A percentile compares a stretch with the other conserved stretches of the same genome.
Evolutionary conservation across 2,329 filamentous ascomycete genomes (phyloP).

Genomic region (Fusarium sambucinum): DNA sequence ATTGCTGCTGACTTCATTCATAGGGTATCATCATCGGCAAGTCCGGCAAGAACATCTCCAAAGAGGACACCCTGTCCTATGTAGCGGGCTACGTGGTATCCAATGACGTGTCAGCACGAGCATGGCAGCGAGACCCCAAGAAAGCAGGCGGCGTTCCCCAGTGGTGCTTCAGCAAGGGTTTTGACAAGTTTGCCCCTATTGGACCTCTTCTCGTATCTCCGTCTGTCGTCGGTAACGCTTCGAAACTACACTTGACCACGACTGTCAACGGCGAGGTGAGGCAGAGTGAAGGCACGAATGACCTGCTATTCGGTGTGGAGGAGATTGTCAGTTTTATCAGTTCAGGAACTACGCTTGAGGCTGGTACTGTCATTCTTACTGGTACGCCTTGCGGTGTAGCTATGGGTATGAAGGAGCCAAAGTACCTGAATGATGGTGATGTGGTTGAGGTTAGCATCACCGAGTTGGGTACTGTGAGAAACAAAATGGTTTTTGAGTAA

Average conservation of each 20-base stretch:
- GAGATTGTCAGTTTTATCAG: constrained; percentile 61
- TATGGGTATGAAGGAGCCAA: constrained; percentile 59
- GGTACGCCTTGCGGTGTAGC: constrained; percentile 63
- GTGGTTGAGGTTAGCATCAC: constrained; percentile 59
- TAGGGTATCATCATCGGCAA: constrained; percentile 65
- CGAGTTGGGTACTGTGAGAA: constrained; percentile 50
- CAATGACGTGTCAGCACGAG: constrained; percentile 68
- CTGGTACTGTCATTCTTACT: constrained; percentile 64
- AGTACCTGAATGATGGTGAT: constrained; percentile 58
- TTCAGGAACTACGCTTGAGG: constrained; percentile 62
- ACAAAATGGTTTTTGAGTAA: constrained; percentile 56
- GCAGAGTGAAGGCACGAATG: constrained; percentile 61
- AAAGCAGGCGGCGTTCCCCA: constrained; percentile 58
- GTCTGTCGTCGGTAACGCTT: constrained; percentile 47
- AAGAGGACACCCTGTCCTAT: constrained; percentile 58
- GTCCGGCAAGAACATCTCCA: constrained; percentile 63
- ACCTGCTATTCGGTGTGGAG: constrained; percentile 64
- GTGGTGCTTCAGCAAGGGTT: constrained; percentile 68
- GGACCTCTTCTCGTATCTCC: constrained; percentile 60
- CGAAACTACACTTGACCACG: constrained; percentile 51
- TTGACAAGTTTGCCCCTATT: constrained; percentile 67
- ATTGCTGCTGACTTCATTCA: neutral
- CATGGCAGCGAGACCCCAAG: constrained; percentile 64
- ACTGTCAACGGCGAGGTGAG: constrained; percentile 63
- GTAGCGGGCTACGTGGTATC: constrained; percentile 60